Percentiles rank a stretch among this genome's conserved stretches.
These are phyloP conservation scores for Penicillium olsonii DNA, from an alignment of 2,329 filamentous ascomycete species.

Conservation along the genomic window DNA sequence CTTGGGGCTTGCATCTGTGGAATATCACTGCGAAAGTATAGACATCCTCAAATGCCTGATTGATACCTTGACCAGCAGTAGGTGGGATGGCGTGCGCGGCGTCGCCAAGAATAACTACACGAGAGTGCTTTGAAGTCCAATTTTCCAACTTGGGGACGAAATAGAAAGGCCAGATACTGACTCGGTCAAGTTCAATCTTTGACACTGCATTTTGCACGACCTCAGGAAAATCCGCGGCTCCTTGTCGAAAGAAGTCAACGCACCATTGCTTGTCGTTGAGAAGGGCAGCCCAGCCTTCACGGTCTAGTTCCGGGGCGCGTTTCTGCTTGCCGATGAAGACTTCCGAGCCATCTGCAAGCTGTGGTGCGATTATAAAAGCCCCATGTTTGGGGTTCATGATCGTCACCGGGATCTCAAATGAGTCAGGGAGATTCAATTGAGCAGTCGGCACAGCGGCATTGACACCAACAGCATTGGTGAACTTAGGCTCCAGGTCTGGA, in stretches of 20 bases:
- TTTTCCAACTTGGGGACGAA: slow-evolving; percentile 49
- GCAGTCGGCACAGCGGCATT: slow-evolving; percentile 40
- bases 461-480: slow-evolving; percentile 51
- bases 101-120: slow-evolving; percentile 58
- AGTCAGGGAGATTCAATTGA: slow-evolving; percentile 38
- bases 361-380: slow-evolving; percentile 55
- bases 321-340: slow-evolving; percentile 52
- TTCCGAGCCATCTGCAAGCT: slow-evolving; percentile 52
- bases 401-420: slow-evolving; percentile 47
- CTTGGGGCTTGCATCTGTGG: slow-evolving; percentile 22
- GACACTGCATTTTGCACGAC: slow-evolving; percentile 42
- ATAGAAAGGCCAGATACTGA: slow-evolving; percentile 56
- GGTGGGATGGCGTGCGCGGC: slow-evolving; percentile 65
- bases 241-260: slow-evolving; percentile 37
- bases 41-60: slow-evolving; percentile 59
- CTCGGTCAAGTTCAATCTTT: slow-evolving; percentile 36
- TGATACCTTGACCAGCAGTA: slow-evolving; percentile 60
- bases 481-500: slow-evolving; percentile 52
- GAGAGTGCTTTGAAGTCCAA: slow-evolving; percentile 43
- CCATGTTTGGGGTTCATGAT: slow-evolving; percentile 47
- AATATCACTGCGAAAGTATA: slow-evolving; percentile 48
- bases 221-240: slow-evolving; percentile 35
- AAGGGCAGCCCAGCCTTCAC: slow-evolving; percentile 47
- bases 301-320: slow-evolving; percentile 39
- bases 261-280: slow-evolving; percentile 44